A percentile compares a stretch with the other conserved stretches of the same genome.
These are phyloP conservation scores for Iris macrosiphon DNA, from an alignment of 106 monocot species.

Conservation along the genomic window DNA sequence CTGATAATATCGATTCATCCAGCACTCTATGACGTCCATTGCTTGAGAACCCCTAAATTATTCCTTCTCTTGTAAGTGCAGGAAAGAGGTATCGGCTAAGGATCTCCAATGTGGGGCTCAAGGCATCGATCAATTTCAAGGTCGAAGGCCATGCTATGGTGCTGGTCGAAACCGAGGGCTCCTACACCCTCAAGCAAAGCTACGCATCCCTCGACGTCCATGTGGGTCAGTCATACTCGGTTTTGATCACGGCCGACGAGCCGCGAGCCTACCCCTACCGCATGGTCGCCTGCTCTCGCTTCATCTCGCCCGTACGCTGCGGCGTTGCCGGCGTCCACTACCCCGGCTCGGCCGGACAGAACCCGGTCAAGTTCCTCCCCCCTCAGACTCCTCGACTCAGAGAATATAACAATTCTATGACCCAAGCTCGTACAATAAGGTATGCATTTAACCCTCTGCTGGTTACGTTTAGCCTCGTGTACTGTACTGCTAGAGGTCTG, in stretches of 20 bases:
- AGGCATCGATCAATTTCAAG: conserved; percentile 26
- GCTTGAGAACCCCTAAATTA: background rate
- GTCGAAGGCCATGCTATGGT: conserved; percentile 23
- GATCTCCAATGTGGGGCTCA: conserved; percentile 26
- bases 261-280: conserved; percentile 6
- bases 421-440: conserved; percentile 40
- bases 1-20: no score
- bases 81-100: conserved; percentile 25
- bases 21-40: background rate
- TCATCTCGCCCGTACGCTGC: background rate
- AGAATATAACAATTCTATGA: conserved; percentile 18
- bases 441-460: no score
- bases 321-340: conserved; percentile 12
- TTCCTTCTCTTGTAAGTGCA: background rate
- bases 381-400: background rate
- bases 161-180: conserved; percentile 28
- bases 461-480: no score
- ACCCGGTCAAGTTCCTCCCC: background rate
- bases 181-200: conserved; percentile 15
- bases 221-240: conserved; percentile 21
- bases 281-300: conserved; percentile 18
- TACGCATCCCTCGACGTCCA: conserved; percentile 28
- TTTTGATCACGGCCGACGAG: conserved; percentile 27
- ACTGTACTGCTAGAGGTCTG: no score
- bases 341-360: background rate